Conservation (phyloP, 441 rosid genomes). For the Syzygium syzygioides region DNA sequence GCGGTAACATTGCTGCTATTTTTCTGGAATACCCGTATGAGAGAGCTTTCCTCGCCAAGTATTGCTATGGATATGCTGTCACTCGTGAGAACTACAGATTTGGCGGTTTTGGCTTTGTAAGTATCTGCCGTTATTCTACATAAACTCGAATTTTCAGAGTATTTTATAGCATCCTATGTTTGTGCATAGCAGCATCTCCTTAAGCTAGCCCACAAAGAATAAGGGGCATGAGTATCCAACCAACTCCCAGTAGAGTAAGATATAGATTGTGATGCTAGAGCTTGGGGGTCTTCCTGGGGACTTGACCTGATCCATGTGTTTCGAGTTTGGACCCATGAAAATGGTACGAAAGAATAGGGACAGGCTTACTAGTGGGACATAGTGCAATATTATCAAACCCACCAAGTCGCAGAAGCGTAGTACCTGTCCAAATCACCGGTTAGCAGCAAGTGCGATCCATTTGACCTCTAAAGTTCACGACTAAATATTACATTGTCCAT, state of each 20-base stretch:
- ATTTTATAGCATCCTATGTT: background rate
- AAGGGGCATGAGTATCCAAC: background rate
- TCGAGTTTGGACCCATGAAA: no score
- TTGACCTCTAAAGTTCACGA: no score
- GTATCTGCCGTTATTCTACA: background rate
- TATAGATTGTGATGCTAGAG: background rate
- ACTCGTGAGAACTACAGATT: background rate
- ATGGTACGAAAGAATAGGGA: no score
- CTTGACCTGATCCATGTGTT: no score
- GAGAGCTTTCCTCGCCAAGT: background rate
- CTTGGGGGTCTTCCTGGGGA: background rate
- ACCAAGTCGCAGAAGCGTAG: no score
- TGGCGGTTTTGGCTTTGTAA: background rate
- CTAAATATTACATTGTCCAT: no score
- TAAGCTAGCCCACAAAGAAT: background rate
- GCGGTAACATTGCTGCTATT: background rate
- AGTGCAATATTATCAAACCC: no score
- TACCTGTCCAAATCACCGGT: no score
- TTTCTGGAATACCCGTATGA: background rate
- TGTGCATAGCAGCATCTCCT: background rate
- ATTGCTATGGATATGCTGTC: background rate
- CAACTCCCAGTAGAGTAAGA: background rate
- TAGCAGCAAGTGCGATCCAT: no score
- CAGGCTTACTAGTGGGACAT: no score
- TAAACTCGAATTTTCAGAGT: no score